Evolutionary conservation across 78 protist species (phyloP), one percentile per base, ranked within the genome.

Genomic region (Polysphondylium violaceum): DNA sequence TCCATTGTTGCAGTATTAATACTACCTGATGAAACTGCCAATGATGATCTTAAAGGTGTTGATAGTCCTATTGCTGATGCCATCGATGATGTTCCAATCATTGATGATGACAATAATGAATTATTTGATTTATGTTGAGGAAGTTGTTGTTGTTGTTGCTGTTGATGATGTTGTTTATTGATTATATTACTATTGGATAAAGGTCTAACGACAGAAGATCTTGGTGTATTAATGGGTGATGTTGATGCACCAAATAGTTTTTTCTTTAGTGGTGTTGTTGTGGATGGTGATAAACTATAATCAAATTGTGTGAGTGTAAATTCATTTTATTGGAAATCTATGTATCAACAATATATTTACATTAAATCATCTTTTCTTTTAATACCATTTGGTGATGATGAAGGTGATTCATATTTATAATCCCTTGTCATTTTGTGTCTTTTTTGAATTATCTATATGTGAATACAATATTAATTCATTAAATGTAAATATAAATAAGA

Each of bases 251-350:
- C 72, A 64, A 64, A 64, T 36, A 64, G n/a, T 21, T 64, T 64
- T 21, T 64, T 64, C 38, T 36, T 64, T 36, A 64, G 19, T 64
- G 72, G 72, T 64, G 72, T 64, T n/a, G 31, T 64, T 35, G 47
- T 36, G 19, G 72, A 47, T 64, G 72, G 38, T 25, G 27, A 8
- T 36, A 25, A 36, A 47, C 53, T 47, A 11, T 47, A 14, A 47
- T 47, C 11, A 14, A 47, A 14, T 47, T 47, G 11, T 14, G 11
- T 14, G 11, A 47, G 11, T 47, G 53, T 47, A 47, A 14, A 47
- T 47, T 14, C 53, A 47, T 47, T 7, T 47, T 47, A 47, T 14
- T 47, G 11, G 11, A 14, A 47, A 47, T 47, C 7, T 14, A 14
- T 14, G 11, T 47, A 47, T 14, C 11, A 47, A 47, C 11, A 47